Evolutionary conservation across 352 stramenopile genomes (phyloP), one percentile per base, ranked within the genome.

Genomic region (Globisporangium recalcitrans): DNA sequence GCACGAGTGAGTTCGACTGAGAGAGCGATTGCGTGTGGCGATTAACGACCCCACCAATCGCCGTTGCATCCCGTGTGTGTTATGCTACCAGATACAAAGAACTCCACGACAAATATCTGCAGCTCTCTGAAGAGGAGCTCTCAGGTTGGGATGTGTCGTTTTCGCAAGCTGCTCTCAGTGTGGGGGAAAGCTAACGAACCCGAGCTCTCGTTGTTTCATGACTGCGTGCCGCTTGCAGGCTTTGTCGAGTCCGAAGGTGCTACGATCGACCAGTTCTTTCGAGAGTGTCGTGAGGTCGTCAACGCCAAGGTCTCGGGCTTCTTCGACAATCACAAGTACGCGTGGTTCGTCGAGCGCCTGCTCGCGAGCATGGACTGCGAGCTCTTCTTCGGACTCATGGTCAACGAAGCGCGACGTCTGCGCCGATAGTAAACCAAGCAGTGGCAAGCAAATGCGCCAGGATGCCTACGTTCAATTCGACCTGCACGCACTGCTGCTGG

Each of bases 351-450:
- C 52, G 78, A 92, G 34, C 81, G 85, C 62, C 67, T 91, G 58
- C 65, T 91, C 22, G 80, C 82, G 29, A 91, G 78, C 57, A 90
- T 93, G 80, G 80, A 91, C 61, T 93, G 88, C 68, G 86, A 90
- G 52, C 71, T 88, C 42, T 91, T 93, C 54, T 88, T 88, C 68
- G 77, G 78, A 0, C 79, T 93, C 62, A 91, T 90, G 75, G 65
- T 88, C 51, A 93, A 93, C 69, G 80, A 93, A 59, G 78, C 82
- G 14, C 75, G 81, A 38, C 77, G 79, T n/a, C 69, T 82, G 40
- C 74, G 73, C 51, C 77, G 77, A 52, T 88, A 88, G 65, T 88
- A 60, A 31, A n/a, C n/a, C n/a, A n/a, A n/a, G n/a, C n/a, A n/a
- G n/a, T n/a, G n/a, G n/a, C n/a, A n/a, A n/a, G n/a, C n/a, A n/a